Evolutionary conservation across 345 rosid genomes (phyloP), one percentile per base, ranked within the genome.

Genomic region (Sisymbrium altissimum): DNA sequence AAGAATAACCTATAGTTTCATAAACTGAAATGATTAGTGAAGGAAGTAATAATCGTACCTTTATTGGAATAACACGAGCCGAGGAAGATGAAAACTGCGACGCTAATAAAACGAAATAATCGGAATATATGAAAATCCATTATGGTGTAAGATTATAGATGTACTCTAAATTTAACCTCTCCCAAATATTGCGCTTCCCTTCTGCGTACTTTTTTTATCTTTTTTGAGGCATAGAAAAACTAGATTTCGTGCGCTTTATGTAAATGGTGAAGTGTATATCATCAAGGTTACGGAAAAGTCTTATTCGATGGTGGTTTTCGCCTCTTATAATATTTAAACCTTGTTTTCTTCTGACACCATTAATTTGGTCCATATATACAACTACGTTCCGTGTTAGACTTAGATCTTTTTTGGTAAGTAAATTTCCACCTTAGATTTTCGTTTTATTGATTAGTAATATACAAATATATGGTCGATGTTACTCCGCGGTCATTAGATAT

Each of bases 11-110:
- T 41, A 29, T 40, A 52, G 10, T 4, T 2, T 49, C 61, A 39
- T 8, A 36, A 48, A 27, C 6, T 0, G 35, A 50, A 44, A 45
- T 33, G 25, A 4, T 7, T 9, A 23, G 48, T 9, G 35, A 33
- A 58, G 11, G 12, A 23, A 25, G 19, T 7, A 8, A 38, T 49
- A 27, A 19, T 30, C 9, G 19, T 65, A 73, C 78, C 71, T 45
- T 65, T 25, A 2, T 60, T 68, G 15, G 68, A 59, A 60, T 59
- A 75, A 50, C 73, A 75, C 29, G 32, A 75, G 63, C 66, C 27
- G 54, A 46, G 68, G 62, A 60, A 66, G n/a, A 60, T 7, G 68
- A 68, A 50, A 29, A 60, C 3, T 30, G 36, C 68, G 32, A 75
- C 23, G 55, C 62, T 1, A 2, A 67, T 29, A 2, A 40, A 40